phyloP scores from a whole-genome alignment of 495 filamentous ascomycete genomes.

The Talaromyces adpressus region DNA sequence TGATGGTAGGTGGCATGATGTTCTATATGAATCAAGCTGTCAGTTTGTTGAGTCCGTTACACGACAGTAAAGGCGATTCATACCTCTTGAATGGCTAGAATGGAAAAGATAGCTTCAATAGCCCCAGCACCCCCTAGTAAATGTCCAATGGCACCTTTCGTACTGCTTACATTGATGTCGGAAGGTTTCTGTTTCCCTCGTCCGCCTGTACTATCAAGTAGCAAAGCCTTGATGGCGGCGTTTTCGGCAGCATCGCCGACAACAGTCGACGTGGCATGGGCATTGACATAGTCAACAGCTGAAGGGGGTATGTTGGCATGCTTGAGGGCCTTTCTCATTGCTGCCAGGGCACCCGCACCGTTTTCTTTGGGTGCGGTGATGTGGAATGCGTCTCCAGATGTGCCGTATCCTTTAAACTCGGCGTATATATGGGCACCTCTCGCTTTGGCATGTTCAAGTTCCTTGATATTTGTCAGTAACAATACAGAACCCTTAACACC shows the following conservation, averaged over 20 bases:
- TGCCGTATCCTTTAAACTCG: conserved; percentile 82
- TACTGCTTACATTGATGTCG: conserved; percentile 80
- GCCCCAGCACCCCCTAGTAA: conserved; percentile 86
- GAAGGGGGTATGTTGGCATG: conserved; percentile 62
- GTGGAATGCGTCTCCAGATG: conserved; percentile 82
- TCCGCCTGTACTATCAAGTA: conserved; percentile 49
- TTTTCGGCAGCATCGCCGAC: conserved; percentile 89
- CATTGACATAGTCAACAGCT: conserved; percentile 87
- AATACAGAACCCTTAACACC: not conserved
- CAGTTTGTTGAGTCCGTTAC: not conserved
- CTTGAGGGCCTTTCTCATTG: conserved; percentile 78
- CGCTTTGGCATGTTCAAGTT: conserved; percentile 77
- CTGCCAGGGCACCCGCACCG: conserved; percentile 69
- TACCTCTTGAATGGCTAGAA: conserved; percentile 71
- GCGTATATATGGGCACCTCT: conserved; percentile 81
- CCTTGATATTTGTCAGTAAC: conserved; percentile 29
- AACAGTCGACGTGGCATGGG: conserved; percentile 82
- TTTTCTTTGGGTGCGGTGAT: conserved; percentile 82
- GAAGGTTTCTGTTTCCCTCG: conserved; percentile 53
- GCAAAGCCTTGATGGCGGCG: conserved; percentile 67
- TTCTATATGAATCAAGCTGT: conserved; percentile 40
- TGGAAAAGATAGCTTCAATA: conserved; percentile 77
- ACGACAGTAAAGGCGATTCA: conserved; percentile 5
- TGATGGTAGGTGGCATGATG: conserved; percentile 79
- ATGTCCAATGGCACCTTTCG: conserved; percentile 90